These are phyloP conservation scores for Pelargonium myrrhifolium DNA, from an alignment of 441 rosid genomes.

Conservation along the genomic window DNA sequence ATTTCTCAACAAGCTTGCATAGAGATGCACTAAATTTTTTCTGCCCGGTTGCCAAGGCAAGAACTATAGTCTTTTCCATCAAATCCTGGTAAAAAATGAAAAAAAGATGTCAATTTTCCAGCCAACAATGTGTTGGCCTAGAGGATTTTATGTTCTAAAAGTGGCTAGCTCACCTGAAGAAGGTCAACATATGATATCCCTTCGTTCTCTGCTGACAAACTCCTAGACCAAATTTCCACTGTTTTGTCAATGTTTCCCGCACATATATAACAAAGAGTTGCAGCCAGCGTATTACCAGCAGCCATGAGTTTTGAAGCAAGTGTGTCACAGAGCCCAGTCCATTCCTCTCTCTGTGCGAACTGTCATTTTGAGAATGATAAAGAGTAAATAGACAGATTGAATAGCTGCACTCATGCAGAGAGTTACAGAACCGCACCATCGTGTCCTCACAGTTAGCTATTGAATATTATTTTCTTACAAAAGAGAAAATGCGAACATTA, in stretches of 20 bases:
- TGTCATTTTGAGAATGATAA: slow-evolving; percentile 26
- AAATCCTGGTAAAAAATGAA: slow-evolving; percentile 61
- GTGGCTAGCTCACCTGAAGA: slow-evolving; percentile 61
- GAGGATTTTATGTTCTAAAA: slow-evolving; percentile 8
- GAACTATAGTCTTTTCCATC: slow-evolving; percentile 98
- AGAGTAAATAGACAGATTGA: background rate
- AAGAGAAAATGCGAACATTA: background rate
- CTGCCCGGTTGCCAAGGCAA: slow-evolving; percentile 95
- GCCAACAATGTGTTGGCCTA: slow-evolving; percentile 5
- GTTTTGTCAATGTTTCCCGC: slow-evolving; percentile 96
- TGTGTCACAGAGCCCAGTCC: slow-evolving; percentile 73
- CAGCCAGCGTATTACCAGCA: slow-evolving; percentile 73
- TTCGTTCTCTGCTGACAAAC: slow-evolving; percentile 50
- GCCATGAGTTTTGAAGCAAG: slow-evolving; percentile 82
- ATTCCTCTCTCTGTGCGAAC: slow-evolving; percentile 92
- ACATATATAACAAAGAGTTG: slow-evolving; percentile 91
- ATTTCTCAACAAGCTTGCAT: slow-evolving; percentile 96
- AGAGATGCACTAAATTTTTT: slow-evolving; percentile 83
- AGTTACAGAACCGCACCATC: background rate
- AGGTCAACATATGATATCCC: slow-evolving; percentile 82
- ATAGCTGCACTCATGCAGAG: background rate
- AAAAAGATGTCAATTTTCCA: slow-evolving; percentile 13
- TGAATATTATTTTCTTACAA: background rate
- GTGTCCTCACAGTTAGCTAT: background rate
- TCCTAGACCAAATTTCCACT: slow-evolving; percentile 96